phyloP scores from a whole-genome alignment of 148 eudicot species.

The Diospyros kaki region DNA sequence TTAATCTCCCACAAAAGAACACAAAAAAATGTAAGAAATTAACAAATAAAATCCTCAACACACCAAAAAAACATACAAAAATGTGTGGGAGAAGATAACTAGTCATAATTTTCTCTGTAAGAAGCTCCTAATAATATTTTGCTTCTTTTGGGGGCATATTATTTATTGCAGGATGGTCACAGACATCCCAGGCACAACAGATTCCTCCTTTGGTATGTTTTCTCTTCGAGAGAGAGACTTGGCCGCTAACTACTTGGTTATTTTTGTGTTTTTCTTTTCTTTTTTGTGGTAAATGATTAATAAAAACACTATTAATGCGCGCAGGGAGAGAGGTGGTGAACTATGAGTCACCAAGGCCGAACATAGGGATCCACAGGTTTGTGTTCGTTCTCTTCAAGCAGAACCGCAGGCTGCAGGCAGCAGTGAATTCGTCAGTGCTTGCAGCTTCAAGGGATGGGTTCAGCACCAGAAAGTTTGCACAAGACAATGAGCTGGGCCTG shows the following conservation, averaged over 20 bases:
- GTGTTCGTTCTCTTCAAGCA: conserved; percentile 70
- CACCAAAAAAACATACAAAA: too few relatives aligned
- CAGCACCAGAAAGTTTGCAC: conserved; percentile 48
- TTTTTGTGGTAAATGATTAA: neutral
- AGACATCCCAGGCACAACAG: conserved; percentile 88
- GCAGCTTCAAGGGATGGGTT: conserved; percentile 43
- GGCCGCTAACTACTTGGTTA: too few relatives aligned
- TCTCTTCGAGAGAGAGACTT: neutral
- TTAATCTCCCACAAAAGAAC: too few relatives aligned
- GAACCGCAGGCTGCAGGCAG: conserved; percentile 33
- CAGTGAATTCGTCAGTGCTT: conserved; percentile 21
- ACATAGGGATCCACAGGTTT: conserved; percentile 83
- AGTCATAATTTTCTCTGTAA: too few relatives aligned
- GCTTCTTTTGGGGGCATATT: neutral
- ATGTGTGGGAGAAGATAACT: too few relatives aligned
- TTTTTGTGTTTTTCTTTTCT: neutral
- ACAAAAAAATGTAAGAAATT: too few relatives aligned
- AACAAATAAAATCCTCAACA: too few relatives aligned
- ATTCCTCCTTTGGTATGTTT: conserved; percentile 64
- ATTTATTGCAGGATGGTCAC: conserved; percentile 67
- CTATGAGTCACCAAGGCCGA: conserved; percentile 76
- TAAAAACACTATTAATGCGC: neutral
- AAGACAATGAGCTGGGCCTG: conserved; percentile 45
- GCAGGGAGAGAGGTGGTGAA: conserved; percentile 71
- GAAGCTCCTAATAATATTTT: neutral